Base-by-base conservation (phyloP, 2,329 filamentous ascomycete species). In the Sordariomycetes sp. region DNA sequence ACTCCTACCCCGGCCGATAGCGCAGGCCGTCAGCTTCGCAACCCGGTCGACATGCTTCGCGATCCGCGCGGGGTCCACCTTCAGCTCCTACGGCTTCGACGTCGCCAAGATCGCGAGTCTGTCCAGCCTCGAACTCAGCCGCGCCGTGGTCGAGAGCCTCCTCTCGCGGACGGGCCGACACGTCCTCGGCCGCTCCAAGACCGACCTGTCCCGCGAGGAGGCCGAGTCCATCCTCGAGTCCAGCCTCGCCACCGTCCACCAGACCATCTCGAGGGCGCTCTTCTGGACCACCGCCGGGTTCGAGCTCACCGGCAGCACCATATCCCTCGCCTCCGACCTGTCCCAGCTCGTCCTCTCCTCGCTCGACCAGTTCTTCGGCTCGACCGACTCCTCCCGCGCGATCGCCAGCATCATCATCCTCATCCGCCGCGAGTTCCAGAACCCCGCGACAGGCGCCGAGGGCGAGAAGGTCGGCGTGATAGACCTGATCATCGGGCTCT, bases 381-480 rank as follows among this genome's bases (percentile, higher is more conserved):
- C 82, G 2, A 87, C 85, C n/a, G 85, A 88, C 66, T 86, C 83
- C 2, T 87, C 84, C 1, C 73, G 83, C 48, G 84, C 85, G 12
- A 85, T 87, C 60, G 82, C 83, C 2, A 84, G 82, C 66, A 87
- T 88, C 64, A 78, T 87, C 62, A 80, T 80, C 1, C 71, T 87
- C 35, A 79, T 87, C 53, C 77, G 82, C 34, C 77, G 82, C 59
- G 85, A 87, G 67, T 85, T 87, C 60, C 78, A 79, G 57, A 84
- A 85, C 59, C 82, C 83, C 0, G 77, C 80, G 10, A 85, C 82
- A 0, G 83, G 82, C 5, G 71, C 74, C 2, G 74, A 77, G 53
- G 81, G 81, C 10, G 84, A 87, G 65, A 77, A 73, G 53, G 81
- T 87, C 24, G 78, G 82, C 1, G 77, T 86, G 16, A 69, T 77